A percentile compares a stretch with the other conserved stretches of the same genome.
These are phyloP conservation scores for Pyricularia grisea DNA, from an alignment of 2,329 filamentous ascomycete species.

Conservation along the genomic window DNA sequence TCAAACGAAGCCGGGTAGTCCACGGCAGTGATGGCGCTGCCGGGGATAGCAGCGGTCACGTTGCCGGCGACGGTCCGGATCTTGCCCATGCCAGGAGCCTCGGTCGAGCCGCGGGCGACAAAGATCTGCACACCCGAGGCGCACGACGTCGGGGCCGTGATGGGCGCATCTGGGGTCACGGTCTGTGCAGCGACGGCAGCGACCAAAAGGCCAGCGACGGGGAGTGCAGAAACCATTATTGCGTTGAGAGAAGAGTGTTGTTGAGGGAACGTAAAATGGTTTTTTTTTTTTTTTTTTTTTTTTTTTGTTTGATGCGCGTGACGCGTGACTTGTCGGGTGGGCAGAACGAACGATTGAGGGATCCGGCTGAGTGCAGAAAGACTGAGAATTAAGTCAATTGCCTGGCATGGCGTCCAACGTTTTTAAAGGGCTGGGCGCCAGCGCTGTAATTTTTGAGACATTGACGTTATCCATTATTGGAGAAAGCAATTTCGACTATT, in stretches of 20 bases:
- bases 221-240: neutral
- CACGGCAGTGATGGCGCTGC: constrained; percentile 25
- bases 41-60: constrained; percentile 18
- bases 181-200: neutral
- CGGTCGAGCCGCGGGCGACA: constrained; percentile 23
- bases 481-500: neutral
- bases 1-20: constrained; percentile 49
- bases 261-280: neutral
- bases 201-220: neutral
- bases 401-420: too few species aligned
- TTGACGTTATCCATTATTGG: neutral
- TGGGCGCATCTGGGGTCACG: neutral
- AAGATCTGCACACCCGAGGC: constrained; percentile 20
- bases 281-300: neutral
- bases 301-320: neutral
- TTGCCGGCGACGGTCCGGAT: constrained; percentile 20
- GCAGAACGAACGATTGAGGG: neutral
- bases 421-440: neutral
- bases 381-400: neutral
- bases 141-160: neutral
- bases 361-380: neutral
- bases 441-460: neutral
- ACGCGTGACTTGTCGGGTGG: neutral
- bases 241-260: neutral
- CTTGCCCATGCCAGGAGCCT: constrained; percentile 20